Evolutionary conservation across 371 early-diverging fungal species (phyloP), one percentile per base, ranked within the genome.

Genomic region (Mortierella sp.): DNA sequence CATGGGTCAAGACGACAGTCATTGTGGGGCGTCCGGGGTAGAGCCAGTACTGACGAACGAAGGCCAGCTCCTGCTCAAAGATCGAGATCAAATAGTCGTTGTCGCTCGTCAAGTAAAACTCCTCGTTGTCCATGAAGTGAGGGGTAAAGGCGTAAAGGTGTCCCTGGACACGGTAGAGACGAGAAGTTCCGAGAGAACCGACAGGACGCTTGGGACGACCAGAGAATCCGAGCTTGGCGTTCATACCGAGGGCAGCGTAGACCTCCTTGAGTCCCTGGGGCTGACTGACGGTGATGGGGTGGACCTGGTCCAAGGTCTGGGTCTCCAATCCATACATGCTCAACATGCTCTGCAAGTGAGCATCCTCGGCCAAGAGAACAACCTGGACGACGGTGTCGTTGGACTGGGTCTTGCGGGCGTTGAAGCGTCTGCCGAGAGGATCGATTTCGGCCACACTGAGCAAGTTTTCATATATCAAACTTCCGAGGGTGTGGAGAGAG

Each of bases 41-140:
- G 69, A 85, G 89, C 96, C 96, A 96, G 78, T 96, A 91, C 76
- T 93, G 91, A 51, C 92, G 91, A 8, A 96, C 93, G 78, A 96
- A 96, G 8, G 90, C 88, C 24, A 96, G 76, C 82, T 97, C 96
- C 71, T 93, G 94, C 80, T 96, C 96, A 83, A 97, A 92, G 13
- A 94, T 85, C 5, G 94, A 93, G 10, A 96, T 93, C 24, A 94
- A 80, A 75, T 95, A 96, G 79, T 96, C 95, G 34, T 95, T 94
- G 86, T 97, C 97, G 48, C 93, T 92, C 40, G 95, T 94, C 46
- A 96, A 91, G 80, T 96, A 97, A 82, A 96, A 97, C 82, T 95
- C 93, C 75, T 95, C 96, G 57, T 90, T 92, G 86, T 97, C 96
- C 95, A 97, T 95, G 78, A 97, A 97, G 75, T 96, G 93, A 24